Percentiles rank a stretch among this genome's conserved stretches.
phyloP scores from a whole-genome alignment of 1,139 yeast genomes.

The Petasospora rhodanensis region DNA sequence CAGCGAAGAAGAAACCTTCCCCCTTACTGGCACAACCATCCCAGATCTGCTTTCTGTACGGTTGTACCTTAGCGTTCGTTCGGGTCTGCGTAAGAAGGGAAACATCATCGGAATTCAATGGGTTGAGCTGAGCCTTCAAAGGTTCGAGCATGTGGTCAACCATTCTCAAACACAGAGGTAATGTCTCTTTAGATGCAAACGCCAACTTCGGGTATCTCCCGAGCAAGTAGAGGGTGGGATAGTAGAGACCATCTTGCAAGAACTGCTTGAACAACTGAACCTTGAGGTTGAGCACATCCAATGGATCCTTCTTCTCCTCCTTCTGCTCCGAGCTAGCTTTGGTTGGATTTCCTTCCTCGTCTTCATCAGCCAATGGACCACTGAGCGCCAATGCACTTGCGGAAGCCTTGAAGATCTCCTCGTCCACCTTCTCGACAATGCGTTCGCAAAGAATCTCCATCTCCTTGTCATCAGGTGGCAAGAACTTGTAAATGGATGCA shows the following conservation, averaged over 20 bases:
- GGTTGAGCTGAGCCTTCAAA: constrained; percentile 32
- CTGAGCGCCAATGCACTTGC: constrained; percentile 85
- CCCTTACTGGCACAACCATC: no score
- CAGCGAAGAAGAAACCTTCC: constrained; percentile 47
- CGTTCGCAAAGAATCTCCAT: constrained; percentile 38
- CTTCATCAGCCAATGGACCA: constrained; percentile 73
- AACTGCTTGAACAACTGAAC: constrained; percentile 46
- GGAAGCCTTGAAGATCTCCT: constrained; percentile 57
- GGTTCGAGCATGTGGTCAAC: constrained; percentile 49
- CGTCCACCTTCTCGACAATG: constrained; percentile 52
- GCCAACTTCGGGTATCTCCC: constrained; percentile 62
- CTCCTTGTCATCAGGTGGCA: constrained; percentile 40
- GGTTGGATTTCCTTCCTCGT: constrained; percentile 30
- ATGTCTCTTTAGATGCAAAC: constrained; percentile 48
- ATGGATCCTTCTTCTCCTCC: constrained; percentile 16
- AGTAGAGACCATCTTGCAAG: constrained; percentile 57
- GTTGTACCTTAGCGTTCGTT: no score
- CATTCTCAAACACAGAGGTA: constrained; percentile 45
- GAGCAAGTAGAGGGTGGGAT: constrained; percentile 60
- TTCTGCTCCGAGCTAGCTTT: constrained; percentile 8
- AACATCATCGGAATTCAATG: constrained; percentile 8
- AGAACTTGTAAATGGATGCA: constrained; percentile 53
- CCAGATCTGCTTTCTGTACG: no score
- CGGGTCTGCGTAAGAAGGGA: no score
- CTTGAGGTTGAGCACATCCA: constrained; percentile 16